Conservation (phyloP, 768 basidiomycete genomes). For the Trametes villosa region DNA sequence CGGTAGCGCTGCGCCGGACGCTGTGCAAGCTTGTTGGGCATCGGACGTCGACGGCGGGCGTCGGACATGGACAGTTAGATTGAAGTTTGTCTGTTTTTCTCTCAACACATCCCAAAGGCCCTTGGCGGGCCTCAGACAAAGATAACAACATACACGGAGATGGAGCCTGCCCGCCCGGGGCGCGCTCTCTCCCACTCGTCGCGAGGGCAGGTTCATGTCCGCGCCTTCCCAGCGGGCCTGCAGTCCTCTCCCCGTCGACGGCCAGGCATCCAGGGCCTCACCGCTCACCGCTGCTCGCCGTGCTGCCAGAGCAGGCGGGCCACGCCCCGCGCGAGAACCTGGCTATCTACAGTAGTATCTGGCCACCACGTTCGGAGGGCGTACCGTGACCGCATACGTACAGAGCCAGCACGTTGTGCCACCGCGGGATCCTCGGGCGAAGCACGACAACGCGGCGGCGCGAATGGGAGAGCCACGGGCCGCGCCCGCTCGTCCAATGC, state of each 20-base stretch:
- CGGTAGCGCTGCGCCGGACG: conserved; percentile 1
- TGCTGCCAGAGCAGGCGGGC: too few relatives aligned
- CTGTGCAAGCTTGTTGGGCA: conserved; percentile 8
- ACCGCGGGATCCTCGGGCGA: conserved; percentile 20
- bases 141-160: neutral
- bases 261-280: too few relatives aligned
- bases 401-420: neutral
- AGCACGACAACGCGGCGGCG: conserved; percentile 1
- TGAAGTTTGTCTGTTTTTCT: neutral
- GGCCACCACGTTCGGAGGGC: too few relatives aligned
- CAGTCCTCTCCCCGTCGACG: too few relatives aligned
- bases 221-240: neutral
- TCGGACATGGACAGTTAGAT: too few relatives aligned
- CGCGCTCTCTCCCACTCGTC: neutral
- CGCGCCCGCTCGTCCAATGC: neutral
- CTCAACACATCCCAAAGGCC: too few relatives aligned
- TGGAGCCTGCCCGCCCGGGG: neutral
- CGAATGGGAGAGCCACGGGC: neutral
- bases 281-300: too few relatives aligned
- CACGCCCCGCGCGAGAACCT: neutral
- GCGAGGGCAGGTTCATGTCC: conserved; percentile 7
- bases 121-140: neutral
- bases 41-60: neutral
- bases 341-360: neutral
- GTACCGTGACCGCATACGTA: too few relatives aligned